Evolutionary conservation across 192 early-diverging fungal species (phyloP).

Genomic region (Diversispora eburnea): DNA sequence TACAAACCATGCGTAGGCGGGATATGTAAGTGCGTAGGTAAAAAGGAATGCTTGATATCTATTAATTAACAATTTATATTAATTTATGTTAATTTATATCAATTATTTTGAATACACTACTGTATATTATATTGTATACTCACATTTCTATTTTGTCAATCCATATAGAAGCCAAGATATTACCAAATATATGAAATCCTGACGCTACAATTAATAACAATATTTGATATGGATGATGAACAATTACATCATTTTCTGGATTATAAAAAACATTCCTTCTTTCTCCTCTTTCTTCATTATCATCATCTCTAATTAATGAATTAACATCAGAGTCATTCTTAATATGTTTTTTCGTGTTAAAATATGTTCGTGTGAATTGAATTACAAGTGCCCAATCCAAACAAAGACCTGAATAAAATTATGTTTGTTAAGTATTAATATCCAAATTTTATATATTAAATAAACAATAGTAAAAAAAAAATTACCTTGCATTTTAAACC

Average conservation of each 20-base stretch:
- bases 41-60: slow-evolving; percentile 30
- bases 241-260: neutral
- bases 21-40: slow-evolving; percentile 33
- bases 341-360: slow-evolving; percentile 31
- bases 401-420: slow-evolving; percentile 24
- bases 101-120: too few species aligned
- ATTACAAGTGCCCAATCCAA: slow-evolving; percentile 34
- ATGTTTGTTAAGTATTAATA: too few species aligned
- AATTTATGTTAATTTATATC: too few species aligned
- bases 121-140: too few species aligned
- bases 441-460: too few species aligned
- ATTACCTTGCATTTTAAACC: slow-evolving; percentile 37
- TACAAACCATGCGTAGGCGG: slow-evolving; percentile 36
- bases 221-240: slow-evolving; percentile 27
- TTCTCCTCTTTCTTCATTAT: neutral
- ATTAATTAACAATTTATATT: too few species aligned
- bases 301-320: too few species aligned
- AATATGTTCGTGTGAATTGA: slow-evolving; percentile 32
- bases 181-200: slow-evolving; percentile 38
- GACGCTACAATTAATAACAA: slow-evolving; percentile 34
- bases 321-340: neutral
- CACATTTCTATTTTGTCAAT: neutral
- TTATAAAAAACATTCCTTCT: neutral
- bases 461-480: too few species aligned
- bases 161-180: slow-evolving; percentile 39